Evolutionary conservation across 495 filamentous ascomycete species (phyloP).

Genomic region (Neurospora sp.): DNA sequence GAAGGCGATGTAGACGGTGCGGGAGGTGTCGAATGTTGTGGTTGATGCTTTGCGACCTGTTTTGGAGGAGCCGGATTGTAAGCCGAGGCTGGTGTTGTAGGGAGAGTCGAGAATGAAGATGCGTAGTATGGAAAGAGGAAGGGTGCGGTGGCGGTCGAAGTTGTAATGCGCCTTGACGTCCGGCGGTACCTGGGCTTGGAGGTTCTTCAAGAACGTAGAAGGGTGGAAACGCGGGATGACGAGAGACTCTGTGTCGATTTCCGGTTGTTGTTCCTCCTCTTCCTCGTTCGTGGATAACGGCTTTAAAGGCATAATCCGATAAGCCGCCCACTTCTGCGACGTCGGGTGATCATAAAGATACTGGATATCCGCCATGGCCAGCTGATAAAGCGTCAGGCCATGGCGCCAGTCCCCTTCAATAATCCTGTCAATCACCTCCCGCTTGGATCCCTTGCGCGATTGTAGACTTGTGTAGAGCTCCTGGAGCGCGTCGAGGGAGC

Average conservation of each 20-base stretch:
- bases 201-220: conserved; percentile 58
- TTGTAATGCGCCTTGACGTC: conserved; percentile 74
- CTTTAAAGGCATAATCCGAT: conserved; percentile 42
- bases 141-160: conserved; percentile 49
- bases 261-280: conserved; percentile 11
- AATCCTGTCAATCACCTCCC: conserved; percentile 68
- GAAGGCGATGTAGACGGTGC: conserved; percentile 67
- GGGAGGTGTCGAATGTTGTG: conserved; percentile 42
- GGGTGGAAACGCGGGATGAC: conserved; percentile 65
- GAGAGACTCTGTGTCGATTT: conserved; percentile 33
- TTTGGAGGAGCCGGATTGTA: conserved; percentile 46
- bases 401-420: conserved; percentile 73
- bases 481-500: conserved; percentile 50
- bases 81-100: conserved; percentile 46
- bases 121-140: conserved; percentile 61
- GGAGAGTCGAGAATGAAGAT: conserved; percentile 66
- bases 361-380: conserved; percentile 72
- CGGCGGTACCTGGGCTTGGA: conserved; percentile 62
- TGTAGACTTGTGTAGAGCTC: conserved; percentile 49
- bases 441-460: conserved; percentile 52
- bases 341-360: conserved; percentile 68
- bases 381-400: conserved; percentile 64
- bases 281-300: conserved; percentile 19
- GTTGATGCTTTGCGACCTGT: conserved; percentile 26
- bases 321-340: conserved; percentile 64